Conservation (phyloP, 768 basidiomycete species). For the Lactarius sp. region DNA sequence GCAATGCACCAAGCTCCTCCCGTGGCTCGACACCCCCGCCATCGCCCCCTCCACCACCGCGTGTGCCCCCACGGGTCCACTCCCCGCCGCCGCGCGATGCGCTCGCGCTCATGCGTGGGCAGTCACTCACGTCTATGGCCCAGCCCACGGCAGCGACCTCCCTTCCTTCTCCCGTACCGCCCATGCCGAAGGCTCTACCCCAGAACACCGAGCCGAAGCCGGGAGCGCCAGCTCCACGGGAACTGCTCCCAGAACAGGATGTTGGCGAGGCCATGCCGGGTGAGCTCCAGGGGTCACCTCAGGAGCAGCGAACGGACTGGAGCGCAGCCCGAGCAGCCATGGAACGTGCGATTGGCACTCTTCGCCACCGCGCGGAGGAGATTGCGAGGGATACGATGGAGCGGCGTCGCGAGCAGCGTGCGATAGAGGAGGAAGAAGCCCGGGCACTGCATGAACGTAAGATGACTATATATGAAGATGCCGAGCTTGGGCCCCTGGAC, state of each 20-base stretch:
- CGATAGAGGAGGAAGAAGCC: slow-evolving; percentile 12
- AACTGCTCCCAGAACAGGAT: slow-evolving; percentile 14
- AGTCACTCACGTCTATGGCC: slow-evolving; percentile 16
- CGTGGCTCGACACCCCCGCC: slow-evolving; percentile 20
- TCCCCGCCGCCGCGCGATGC: slow-evolving; percentile 20
- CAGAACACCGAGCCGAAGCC: not conserved
- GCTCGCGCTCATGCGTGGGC: slow-evolving; percentile 22
- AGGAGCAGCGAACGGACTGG: slow-evolving; percentile 19
- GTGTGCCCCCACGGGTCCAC: slow-evolving; percentile 15
- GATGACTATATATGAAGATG: slow-evolving; percentile 19
- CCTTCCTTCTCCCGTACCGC: not conserved
- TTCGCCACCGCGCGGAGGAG: slow-evolving; percentile 17
- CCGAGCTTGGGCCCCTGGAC: slow-evolving; percentile 9
- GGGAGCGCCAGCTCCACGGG: not conserved
- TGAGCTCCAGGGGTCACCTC: slow-evolving; percentile 13
- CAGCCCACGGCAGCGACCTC: not conserved
- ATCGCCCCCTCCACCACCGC: slow-evolving; percentile 11
- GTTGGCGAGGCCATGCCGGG: slow-evolving; percentile 18
- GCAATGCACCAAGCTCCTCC: slow-evolving; percentile 19
- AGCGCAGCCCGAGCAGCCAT: slow-evolving; percentile 14
- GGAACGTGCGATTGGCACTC: slow-evolving; percentile 17
- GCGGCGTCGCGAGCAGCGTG: slow-evolving; percentile 11
- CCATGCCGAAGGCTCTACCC: not conserved
- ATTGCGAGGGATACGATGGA: slow-evolving; percentile 19
- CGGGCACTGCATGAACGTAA: slow-evolving; percentile 11